Evolutionary conservation across 768 basidiomycete species (phyloP), one percentile per base, ranked within the genome.

Genomic region (Rhodosporidiobolus odoratus): DNA sequence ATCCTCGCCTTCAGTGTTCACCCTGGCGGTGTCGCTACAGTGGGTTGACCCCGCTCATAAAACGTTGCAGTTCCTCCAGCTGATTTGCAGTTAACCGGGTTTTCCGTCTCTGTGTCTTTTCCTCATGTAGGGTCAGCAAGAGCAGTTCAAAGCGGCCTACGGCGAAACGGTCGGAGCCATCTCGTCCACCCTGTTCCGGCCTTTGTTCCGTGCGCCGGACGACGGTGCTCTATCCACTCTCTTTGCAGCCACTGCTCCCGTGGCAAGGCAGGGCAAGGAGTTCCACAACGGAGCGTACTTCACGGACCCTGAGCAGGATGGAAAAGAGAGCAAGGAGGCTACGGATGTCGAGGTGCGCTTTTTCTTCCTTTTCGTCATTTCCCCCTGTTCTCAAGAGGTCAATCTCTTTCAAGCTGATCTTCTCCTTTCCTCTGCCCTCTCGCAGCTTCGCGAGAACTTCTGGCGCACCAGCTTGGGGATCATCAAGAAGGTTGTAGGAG

Each of bases 101-200:
- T 50, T n/a, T 54, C 53, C 12, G 50, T 27, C 25, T 30, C 32
- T 7, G 6, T 53, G n/a, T 53, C 30, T 21, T 19, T 54, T 19
- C 32, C 27, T 54, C 53, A 12, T 54, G 7, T 16, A 37, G 0
- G 69, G 64, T 16, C 69, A 70, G 59, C 45, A 47, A 25, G 32
- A 40, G n/a, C 69, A 70, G 53, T 65, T 65, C 59, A 65, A 61
- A 30, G 63, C 48, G 12, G 69, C 69, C 4, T 70, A 70, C 53
- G 69, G 69, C 25, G 64, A 70, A n/a, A 45, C 30, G 2, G 47
- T 25, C 12, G 69, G 69, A 12, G 35, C 35, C 23, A 21, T 62
- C 12, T 45, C 61, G 13, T 13, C 23, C 12, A 30, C 59, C 34
- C 37, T 54, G 4, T 9, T 48, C 4, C 30, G 52, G 9, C 41